Base-by-base conservation (phyloP, 345 rosid genomes). In the Pistacia atlantica region DNA sequence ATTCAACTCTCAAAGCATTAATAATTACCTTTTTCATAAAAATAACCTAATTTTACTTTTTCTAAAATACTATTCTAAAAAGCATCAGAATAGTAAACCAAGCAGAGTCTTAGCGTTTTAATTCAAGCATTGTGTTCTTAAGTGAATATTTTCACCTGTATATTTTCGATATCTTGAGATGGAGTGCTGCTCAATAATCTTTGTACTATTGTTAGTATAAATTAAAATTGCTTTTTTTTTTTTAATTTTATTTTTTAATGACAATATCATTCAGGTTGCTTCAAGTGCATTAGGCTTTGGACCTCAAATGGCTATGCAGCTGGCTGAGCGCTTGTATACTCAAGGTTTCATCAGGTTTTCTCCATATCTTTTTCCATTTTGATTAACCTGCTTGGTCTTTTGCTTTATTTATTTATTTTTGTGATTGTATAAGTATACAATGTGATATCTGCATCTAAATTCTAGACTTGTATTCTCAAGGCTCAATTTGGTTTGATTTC, bases 261-360 rank as follows among this genome's bases (percentile, higher is more conserved):
- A 13, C 13, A 13, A 13, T 54, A 54, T 54, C 6, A 16, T 73
- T 69, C 87, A 95, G 98, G 88, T 95, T 90, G 98, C 98, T 77
- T 95, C 99, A 67, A 93, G 99, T 86, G 93, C 99, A 64, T 78
- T 95, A 80, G 98, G 98, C 33, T 82, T 89, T 77, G 99, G 98
- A 71, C 99, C 99, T 86, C 99, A 95, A 80, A 80, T 83, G 79
- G 86, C 99, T 77, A 95, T 95, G 99, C 97, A 95, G 65, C 81
- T 93, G 58, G 92, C 98, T 28, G 99, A 95, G 80, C 91, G 93
- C 81, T 83, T 95, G 76, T 95, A 95, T 80, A 93, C 91, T 71
- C 97, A 92, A 79, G 98, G 98, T 77, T 93, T 85, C 84, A 95
- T 95, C 82, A 95, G 99, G 99, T 95, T 69, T 48, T 77, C 48